A percentile compares a stretch with the other conserved stretches of the same genome.
phyloP scores from a whole-genome alignment of 345 rosid species.

The Citrus glauca region DNA sequence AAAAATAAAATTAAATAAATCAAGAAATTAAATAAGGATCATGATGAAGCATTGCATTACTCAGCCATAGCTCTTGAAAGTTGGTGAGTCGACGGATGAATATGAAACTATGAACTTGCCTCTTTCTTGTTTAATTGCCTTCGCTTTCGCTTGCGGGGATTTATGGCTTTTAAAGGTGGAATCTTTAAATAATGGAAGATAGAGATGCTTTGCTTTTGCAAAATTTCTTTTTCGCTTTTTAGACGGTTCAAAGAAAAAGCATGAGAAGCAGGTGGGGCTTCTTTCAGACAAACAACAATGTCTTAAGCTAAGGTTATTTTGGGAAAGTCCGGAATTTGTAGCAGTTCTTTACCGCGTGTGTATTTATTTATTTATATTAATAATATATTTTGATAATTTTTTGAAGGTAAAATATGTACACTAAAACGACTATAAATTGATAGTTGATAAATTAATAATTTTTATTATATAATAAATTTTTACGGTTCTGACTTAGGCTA shows the following conservation, averaged over 20 bases:
- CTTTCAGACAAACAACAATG: not conserved
- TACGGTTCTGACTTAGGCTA: fast-evolving
- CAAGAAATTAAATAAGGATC: slow-evolving; percentile 1
- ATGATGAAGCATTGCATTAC: slow-evolving; percentile 17
- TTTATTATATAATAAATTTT: too few species aligned
- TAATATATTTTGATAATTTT: too few species aligned
- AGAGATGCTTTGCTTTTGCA: slow-evolving; percentile 14
- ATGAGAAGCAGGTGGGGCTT: not conserved
- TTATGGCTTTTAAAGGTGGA: not conserved
- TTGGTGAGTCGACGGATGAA: not conserved
- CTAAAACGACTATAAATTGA: too few species aligned
- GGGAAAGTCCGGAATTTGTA: not conserved
- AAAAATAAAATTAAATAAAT: not conserved
- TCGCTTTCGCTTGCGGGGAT: not conserved
- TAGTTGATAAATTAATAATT: too few species aligned
- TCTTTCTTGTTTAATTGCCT: not conserved
- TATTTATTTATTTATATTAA: too few species aligned
- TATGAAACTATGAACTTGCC: not conserved
- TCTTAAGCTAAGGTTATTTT: not conserved
- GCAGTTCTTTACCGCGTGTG: too few species aligned
- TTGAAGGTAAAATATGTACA: too few species aligned
- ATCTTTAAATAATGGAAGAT: not conserved
- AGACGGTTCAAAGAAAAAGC: not conserved
- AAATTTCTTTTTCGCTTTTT: not conserved
- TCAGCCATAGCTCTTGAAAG: slow-evolving; percentile 30